phyloP scores from a whole-genome alignment of 441 rosid genomes.

The Kokia cookei region DNA sequence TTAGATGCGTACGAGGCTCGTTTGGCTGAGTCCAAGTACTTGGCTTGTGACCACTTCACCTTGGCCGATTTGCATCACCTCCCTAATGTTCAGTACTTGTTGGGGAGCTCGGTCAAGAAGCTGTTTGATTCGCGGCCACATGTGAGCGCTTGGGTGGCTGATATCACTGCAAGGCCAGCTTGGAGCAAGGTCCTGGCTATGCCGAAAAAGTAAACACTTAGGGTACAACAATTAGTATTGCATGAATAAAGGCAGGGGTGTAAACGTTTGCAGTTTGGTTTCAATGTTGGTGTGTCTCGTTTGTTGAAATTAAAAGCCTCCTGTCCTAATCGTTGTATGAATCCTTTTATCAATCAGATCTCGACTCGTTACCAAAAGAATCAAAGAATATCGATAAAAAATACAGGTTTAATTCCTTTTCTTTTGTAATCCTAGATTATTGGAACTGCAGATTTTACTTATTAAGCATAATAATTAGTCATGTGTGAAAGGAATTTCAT shows the following conservation, averaged over 20 bases:
- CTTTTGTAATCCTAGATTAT: too few species aligned
- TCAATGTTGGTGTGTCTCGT: neutral
- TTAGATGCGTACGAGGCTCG: constrained; percentile 65
- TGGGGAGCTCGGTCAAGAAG: constrained; percentile 37
- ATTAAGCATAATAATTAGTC: too few species aligned
- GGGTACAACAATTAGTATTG: neutral
- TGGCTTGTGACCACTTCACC: constrained; percentile 51
- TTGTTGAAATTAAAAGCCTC: neutral
- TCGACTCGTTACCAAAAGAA: too few species aligned
- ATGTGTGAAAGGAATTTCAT: too few species aligned
- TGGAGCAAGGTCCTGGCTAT: constrained; percentile 43
- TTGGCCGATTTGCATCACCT: constrained; percentile 70
- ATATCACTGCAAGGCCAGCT: constrained; percentile 64
- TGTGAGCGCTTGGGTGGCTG: constrained; percentile 61
- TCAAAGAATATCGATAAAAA: too few species aligned
- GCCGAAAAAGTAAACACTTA: constrained; percentile 12
- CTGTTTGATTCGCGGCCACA: constrained; percentile 49
- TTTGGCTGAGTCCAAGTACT: constrained; percentile 50
- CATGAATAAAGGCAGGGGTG: neutral
- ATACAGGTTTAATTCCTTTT: too few species aligned
- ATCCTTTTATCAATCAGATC: too few species aligned
- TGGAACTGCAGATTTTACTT: too few species aligned
- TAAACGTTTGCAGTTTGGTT: neutral
- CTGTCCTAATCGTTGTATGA: too few species aligned
- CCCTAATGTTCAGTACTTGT: constrained; percentile 37